Evolutionary conservation across 352 stramenopile species (phyloP).

Genomic region (Phytopythium montanum): DNA sequence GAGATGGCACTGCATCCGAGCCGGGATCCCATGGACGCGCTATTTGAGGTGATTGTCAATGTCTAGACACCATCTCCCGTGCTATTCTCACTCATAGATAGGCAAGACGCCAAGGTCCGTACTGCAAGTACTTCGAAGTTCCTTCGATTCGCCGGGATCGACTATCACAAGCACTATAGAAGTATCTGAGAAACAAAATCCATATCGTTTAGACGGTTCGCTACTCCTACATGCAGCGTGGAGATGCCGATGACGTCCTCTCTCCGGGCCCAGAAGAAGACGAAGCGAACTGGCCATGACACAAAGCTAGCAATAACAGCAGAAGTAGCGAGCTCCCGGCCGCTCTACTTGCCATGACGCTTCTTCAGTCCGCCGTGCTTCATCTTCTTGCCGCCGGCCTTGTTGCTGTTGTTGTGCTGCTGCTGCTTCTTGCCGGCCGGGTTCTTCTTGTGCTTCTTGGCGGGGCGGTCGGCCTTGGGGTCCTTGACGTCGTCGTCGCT

Average conservation of each 20-base stretch:
- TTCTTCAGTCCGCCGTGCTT: conserved; percentile 6
- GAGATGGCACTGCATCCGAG: too few species aligned
- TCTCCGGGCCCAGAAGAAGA: background rate
- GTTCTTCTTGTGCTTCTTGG: conserved; percentile 23
- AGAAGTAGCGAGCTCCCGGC: background rate
- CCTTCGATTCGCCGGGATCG: too few species aligned
- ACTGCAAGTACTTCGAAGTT: too few species aligned
- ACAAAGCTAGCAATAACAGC: background rate
- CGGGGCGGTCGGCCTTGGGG: background rate
- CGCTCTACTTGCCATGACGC: conserved; percentile 7
- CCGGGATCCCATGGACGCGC: too few species aligned
- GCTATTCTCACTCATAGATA: too few species aligned
- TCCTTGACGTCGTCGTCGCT: conserved; percentile 56
- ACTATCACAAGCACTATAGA: background rate
- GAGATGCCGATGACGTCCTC: background rate
- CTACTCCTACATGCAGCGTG: background rate
- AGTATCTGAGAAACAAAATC: conserved; percentile 2
- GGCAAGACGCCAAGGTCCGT: too few species aligned
- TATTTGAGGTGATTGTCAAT: too few species aligned
- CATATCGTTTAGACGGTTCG: conserved; percentile 6
- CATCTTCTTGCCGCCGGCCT: conserved; percentile 8
- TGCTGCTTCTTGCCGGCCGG: conserved; percentile 11
- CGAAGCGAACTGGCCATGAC: background rate
- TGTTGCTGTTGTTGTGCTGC: conserved; percentile 3
- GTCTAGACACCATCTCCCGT: too few species aligned